Percentiles rank a stretch among this genome's conserved stretches.
These are phyloP conservation scores for Gaertneriomyces sp. DNA, from an alignment of 192 early-diverging fungal species.

Conservation along the genomic window DNA sequence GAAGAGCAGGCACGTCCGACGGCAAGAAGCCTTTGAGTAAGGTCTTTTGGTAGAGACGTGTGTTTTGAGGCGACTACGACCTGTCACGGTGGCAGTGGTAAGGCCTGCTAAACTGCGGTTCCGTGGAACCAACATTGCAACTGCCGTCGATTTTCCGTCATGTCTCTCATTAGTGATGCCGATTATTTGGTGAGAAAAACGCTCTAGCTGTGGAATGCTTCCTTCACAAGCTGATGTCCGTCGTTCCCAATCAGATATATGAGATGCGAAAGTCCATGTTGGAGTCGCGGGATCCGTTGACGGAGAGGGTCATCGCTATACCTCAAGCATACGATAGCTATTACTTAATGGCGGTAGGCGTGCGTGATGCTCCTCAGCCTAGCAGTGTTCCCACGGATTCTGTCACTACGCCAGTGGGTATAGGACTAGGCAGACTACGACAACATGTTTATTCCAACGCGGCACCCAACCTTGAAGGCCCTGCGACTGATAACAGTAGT, in stretches of 20 bases:
- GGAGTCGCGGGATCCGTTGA: constrained; percentile 23
- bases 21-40: no score
- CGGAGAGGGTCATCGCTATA: constrained; percentile 35
- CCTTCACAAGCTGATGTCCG: background rate
- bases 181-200: constrained; percentile 25
- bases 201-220: background rate
- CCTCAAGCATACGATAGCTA: constrained; percentile 33
- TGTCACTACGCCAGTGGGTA: background rate
- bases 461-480: background rate
- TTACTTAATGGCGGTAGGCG: constrained; percentile 24
- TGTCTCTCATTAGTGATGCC: constrained; percentile 32
- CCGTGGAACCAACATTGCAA: no score
- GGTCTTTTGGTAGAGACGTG: no score
- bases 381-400: background rate
- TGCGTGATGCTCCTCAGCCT: background rate
- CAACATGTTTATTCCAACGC: background rate
- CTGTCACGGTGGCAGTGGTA: no score
- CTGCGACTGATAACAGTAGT: background rate
- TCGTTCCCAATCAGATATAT: constrained; percentile 24
- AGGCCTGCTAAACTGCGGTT: no score
- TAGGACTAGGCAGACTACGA: background rate
- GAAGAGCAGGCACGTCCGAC: no score
- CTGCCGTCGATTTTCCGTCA: background rate
- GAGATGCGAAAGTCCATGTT: constrained; percentile 37
- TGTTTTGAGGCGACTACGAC: no score